These are phyloP conservation scores for Pisolithus orientalis DNA, from an alignment of 768 basidiomycete species.

Conservation along the genomic window DNA sequence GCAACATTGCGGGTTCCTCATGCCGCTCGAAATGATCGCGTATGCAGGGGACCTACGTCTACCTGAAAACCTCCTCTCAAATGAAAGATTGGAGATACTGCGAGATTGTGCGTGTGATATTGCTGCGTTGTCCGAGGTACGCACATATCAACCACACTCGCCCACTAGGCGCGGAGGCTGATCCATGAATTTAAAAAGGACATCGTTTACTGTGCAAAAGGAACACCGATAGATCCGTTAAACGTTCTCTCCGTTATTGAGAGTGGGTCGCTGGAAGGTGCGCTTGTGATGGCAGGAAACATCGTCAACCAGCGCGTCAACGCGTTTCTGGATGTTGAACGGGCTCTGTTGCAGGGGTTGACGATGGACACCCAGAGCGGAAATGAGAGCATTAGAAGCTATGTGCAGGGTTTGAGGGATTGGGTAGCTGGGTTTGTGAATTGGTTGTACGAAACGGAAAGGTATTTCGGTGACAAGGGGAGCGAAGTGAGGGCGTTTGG, in stretches of 20 bases:
- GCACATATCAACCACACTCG: conserved; percentile 1
- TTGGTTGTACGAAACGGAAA: conserved; percentile 59
- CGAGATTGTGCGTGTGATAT: conserved; percentile 41
- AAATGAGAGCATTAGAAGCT: conserved; percentile 27
- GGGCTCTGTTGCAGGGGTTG: conserved; percentile 11
- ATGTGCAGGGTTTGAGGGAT: conserved; percentile 47
- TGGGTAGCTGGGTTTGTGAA: conserved; percentile 54
- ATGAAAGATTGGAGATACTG: conserved; percentile 27
- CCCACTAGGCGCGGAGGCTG: neutral
- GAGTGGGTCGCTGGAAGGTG: conserved; percentile 43
- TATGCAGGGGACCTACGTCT: conserved; percentile 42
- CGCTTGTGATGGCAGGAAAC: conserved; percentile 21
- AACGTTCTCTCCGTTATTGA: conserved; percentile 50
- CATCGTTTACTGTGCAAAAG: conserved; percentile 46
- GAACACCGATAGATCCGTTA: conserved; percentile 30
- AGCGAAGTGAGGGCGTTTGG: conserved; percentile 54
- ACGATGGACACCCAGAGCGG: conserved; percentile 7
- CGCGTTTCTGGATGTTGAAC: conserved; percentile 21
- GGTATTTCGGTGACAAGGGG: conserved; percentile 53
- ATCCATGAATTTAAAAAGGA: conserved; percentile 35
- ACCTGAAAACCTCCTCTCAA: conserved; percentile 24
- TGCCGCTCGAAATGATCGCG: conserved; percentile 49
- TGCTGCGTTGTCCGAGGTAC: conserved; percentile 49
- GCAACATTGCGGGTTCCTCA: conserved; percentile 41
- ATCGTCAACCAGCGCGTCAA: conserved; percentile 25